phyloP scores from a whole-genome alignment of 345 rosid species.

The Salix exigua region DNA sequence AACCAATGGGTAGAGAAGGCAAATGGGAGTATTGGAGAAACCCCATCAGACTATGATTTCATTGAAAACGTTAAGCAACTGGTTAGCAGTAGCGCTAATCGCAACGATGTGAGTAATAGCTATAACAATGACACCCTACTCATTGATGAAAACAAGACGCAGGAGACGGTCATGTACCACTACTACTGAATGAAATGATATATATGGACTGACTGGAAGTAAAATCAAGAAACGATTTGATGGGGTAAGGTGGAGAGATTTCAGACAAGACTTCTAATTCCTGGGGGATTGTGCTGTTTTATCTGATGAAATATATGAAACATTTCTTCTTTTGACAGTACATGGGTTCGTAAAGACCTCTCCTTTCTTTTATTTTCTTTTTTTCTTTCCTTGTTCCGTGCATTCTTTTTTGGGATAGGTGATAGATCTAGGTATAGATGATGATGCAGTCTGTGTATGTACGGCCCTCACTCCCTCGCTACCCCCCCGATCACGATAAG shows the following conservation, averaged over 20 bases:
- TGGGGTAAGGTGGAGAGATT: constrained; percentile 49
- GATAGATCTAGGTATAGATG: background rate
- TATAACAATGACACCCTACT: constrained; percentile 18
- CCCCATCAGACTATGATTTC: constrained; percentile 29
- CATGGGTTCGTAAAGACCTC: constrained; percentile 24
- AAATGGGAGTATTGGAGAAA: constrained; percentile 38
- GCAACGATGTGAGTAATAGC: constrained; percentile 16
- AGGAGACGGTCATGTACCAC: constrained; percentile 49
- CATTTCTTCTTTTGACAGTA: constrained; percentile 43
- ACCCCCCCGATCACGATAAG: constrained; percentile 13
- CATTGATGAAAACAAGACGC: constrained; percentile 62
- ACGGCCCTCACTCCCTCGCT: constrained; percentile 5
- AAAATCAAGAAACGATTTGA: constrained; percentile 62
- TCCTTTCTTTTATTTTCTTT: constrained; percentile 1
- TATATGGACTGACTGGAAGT: constrained; percentile 41
- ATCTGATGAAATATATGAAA: constrained; percentile 17
- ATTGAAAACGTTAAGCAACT: constrained; percentile 62
- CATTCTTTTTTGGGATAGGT: constrained; percentile 20
- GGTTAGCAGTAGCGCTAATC: constrained; percentile 33
- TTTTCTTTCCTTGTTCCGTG: constrained; percentile 12
- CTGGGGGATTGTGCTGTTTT: constrained; percentile 33
- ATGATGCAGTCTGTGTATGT: constrained; percentile 6
- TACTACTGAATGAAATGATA: constrained; percentile 23
- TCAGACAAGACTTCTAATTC: constrained; percentile 29
- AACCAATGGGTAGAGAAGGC: constrained; percentile 37